Conservation (phyloP, 176 grass and related monocot species). For the Otatea glauca region DNA sequence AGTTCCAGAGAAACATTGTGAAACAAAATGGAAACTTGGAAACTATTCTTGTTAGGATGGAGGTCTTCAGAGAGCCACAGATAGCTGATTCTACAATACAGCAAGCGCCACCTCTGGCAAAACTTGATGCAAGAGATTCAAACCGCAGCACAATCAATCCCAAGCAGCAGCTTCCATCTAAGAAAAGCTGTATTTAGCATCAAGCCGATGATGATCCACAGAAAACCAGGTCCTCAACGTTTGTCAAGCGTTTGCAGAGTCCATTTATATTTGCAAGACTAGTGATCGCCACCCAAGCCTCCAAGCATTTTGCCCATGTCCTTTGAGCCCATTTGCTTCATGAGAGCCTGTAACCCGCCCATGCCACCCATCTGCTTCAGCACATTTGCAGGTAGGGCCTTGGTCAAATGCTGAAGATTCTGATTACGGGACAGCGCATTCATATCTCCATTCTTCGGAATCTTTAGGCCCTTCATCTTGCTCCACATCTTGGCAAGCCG, state of each 20-base stretch:
- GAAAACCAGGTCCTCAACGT: background rate
- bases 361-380: constrained; percentile 81
- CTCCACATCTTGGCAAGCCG: constrained; percentile 75
- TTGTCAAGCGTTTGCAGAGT: background rate
- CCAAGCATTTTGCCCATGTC: constrained; percentile 59
- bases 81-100: background rate
- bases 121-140: background rate
- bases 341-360: constrained; percentile 58
- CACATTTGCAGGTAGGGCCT: constrained; percentile 64
- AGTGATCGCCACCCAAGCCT: constrained; percentile 27
- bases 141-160: background rate
- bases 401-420: constrained; percentile 60
- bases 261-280: background rate
- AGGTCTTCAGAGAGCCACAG: background rate
- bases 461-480: constrained; percentile 74
- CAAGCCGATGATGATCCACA: background rate
- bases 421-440: constrained; percentile 49
- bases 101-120: background rate
- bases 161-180: background rate
- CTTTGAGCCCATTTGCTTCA: constrained; percentile 75
- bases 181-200: background rate
- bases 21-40: background rate
- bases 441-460: constrained; percentile 70
- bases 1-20: background rate
- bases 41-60: background rate